phyloP scores from a whole-genome alignment of 106 monocot genomes.

The Dendrobium chrysotoxum region DNA sequence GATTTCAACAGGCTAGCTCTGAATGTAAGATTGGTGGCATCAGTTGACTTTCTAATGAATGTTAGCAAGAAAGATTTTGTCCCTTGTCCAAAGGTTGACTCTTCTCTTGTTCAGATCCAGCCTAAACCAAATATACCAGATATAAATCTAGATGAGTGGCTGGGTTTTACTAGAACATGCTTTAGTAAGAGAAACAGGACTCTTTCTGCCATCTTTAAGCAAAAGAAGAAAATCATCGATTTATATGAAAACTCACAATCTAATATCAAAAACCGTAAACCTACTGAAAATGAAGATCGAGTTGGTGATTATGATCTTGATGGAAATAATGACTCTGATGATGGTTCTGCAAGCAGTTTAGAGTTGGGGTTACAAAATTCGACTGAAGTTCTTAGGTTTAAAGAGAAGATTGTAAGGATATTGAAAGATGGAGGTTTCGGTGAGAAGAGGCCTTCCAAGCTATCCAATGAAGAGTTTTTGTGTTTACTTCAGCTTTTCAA shows the following conservation, averaged over 20 bases:
- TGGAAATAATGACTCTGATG: constrained; percentile 8
- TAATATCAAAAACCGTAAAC: neutral
- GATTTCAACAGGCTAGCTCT: constrained; percentile 73
- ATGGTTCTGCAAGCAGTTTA: neutral
- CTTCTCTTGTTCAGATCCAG: constrained; percentile 55
- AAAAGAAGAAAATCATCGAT: constrained; percentile 60
- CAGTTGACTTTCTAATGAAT: constrained; percentile 53
- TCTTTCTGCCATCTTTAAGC: constrained; percentile 82
- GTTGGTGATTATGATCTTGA: neutral
- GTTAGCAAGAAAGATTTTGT: constrained; percentile 83
- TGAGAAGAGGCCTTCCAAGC: constrained; percentile 60
- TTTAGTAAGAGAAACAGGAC: constrained; percentile 86
- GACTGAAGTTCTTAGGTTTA: constrained; percentile 28
- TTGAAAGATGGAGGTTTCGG: constrained; percentile 45
- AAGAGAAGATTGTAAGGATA: constrained; percentile 53
- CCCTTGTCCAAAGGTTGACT: constrained; percentile 80
- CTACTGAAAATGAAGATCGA: neutral
- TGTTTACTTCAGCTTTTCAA: constrained; percentile 62
- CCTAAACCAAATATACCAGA: constrained; percentile 28
- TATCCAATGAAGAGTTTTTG: constrained; percentile 63
- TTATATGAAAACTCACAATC: constrained; percentile 21
- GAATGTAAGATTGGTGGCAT: constrained; percentile 64
- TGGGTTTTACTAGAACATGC: constrained; percentile 62
- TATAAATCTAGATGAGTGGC: constrained; percentile 75
- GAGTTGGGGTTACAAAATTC: constrained; percentile 12